These are phyloP conservation scores for Lactarius indigo DNA, from an alignment of 768 basidiomycete species.

Conservation along the genomic window DNA sequence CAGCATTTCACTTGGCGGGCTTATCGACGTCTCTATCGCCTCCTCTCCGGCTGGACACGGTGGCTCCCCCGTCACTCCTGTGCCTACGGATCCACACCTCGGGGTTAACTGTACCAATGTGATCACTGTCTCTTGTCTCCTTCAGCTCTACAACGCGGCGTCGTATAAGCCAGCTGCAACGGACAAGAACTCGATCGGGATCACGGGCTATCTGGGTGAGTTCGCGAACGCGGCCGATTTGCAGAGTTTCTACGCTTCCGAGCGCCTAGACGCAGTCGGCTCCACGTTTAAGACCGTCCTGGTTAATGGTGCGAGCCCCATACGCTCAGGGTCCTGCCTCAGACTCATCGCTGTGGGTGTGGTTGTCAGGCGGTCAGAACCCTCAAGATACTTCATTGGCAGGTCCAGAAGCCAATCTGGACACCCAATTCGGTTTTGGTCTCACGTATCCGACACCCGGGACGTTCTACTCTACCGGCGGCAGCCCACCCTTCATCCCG, in stretches of 20 bases:
- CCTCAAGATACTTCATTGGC: conserved; percentile 18
- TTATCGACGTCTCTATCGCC: not conserved
- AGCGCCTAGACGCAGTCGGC: conserved; percentile 21
- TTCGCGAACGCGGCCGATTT: conserved; percentile 30
- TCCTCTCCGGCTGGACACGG: not conserved
- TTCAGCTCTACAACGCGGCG: conserved; percentile 35
- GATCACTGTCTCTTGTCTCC: conserved; percentile 35
- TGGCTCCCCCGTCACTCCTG: not conserved
- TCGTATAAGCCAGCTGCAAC: conserved; percentile 27
- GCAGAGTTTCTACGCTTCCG: conserved; percentile 22
- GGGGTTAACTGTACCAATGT: conserved; percentile 33
- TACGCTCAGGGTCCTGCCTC: not conserved
- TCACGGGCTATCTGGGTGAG: conserved; percentile 37
- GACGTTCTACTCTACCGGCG: conserved; percentile 28
- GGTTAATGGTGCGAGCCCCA: conserved; percentile 14
- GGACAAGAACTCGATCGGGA: conserved; percentile 33
- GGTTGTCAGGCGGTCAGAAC: conserved; percentile 23
- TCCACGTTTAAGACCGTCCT: conserved; percentile 13
- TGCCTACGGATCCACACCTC: conserved; percentile 27
- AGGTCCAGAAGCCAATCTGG: conserved; percentile 30
- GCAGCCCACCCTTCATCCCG: conserved; percentile 27
- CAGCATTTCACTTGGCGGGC: not conserved
- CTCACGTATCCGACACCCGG: conserved; percentile 28
- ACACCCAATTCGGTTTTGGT: conserved; percentile 27
- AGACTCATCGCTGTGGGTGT: not conserved